phyloP scores from a whole-genome alignment of 1,284 basidiomycete species.

The Omphalotus olearius region DNA sequence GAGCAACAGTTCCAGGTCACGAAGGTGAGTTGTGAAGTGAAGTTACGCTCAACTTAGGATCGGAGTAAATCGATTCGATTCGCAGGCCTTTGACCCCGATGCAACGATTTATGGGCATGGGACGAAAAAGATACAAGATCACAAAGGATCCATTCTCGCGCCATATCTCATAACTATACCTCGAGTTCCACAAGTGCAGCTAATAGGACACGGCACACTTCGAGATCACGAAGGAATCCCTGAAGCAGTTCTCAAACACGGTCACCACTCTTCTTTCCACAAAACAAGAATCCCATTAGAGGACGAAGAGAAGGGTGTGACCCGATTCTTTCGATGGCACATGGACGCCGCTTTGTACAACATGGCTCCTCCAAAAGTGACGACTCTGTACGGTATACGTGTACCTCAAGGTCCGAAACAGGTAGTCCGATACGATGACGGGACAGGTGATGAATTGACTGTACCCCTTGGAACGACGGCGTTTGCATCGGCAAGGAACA shows the following conservation, averaged over 20 bases:
- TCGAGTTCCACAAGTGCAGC: slow-evolving; percentile 65
- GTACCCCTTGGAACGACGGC: slow-evolving; percentile 69
- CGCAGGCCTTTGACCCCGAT: slow-evolving; percentile 57
- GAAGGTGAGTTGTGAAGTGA: slow-evolving; percentile 42
- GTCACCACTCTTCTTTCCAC: slow-evolving; percentile 68
- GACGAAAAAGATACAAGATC: slow-evolving; percentile 60
- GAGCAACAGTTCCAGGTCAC: slow-evolving; percentile 82
- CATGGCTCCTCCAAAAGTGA: slow-evolving; percentile 61
- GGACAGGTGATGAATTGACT: slow-evolving; percentile 58
- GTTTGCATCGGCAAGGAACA: slow-evolving; percentile 56
- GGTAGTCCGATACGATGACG: slow-evolving; percentile 63
- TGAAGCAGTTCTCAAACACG: slow-evolving; percentile 57
- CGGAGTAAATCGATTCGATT: not conserved
- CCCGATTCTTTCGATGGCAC: slow-evolving; percentile 66
- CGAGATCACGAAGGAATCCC: slow-evolving; percentile 62
- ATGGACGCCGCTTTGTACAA: slow-evolving; percentile 73
- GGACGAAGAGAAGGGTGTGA: slow-evolving; percentile 53
- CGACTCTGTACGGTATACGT: slow-evolving; percentile 58
- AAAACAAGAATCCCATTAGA: slow-evolving; percentile 49
- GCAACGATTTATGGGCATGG: slow-evolving; percentile 64
- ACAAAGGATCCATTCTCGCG: slow-evolving; percentile 60
- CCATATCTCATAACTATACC: slow-evolving; percentile 73
- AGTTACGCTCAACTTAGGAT: not conserved
- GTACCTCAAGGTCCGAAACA: slow-evolving; percentile 57
- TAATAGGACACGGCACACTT: slow-evolving; percentile 67